phyloP scores from a whole-genome alignment of 495 filamentous ascomycete species.

The Aspergillus sclerotiicarbonarius region DNA sequence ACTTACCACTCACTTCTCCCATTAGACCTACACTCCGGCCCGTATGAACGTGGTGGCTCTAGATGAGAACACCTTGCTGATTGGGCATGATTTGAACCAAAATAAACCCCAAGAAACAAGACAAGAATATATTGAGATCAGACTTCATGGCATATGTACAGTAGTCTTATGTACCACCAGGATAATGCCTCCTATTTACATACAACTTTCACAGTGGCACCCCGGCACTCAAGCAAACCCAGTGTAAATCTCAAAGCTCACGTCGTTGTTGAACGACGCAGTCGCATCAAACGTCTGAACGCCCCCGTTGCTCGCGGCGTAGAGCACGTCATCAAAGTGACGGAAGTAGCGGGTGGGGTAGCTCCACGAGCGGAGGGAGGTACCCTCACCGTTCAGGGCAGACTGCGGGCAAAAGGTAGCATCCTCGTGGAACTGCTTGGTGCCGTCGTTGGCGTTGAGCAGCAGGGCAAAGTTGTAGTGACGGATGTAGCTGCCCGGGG shows the following conservation, averaged over 20 bases:
- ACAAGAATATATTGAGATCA: too few relatives aligned
- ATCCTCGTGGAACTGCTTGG: constrained; percentile 52
- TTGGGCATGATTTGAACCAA: too few relatives aligned
- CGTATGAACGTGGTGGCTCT: too few relatives aligned
- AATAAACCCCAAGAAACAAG: too few relatives aligned
- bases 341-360: constrained; percentile 56
- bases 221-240: constrained; percentile 36
- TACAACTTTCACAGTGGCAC: too few relatives aligned
- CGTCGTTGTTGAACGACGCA: constrained; percentile 48
- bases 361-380: constrained; percentile 51
- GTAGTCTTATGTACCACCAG: too few relatives aligned
- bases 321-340: constrained; percentile 46
- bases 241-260: constrained; percentile 44
- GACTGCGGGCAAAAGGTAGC: constrained; percentile 54
- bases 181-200: too few relatives aligned
- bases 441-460: constrained; percentile 47
- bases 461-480: constrained; percentile 48
- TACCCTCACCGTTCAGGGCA: constrained; percentile 46
- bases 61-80: too few relatives aligned
- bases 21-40: too few relatives aligned
- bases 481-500: constrained; percentile 53
- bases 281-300: constrained; percentile 48
- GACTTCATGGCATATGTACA: too few relatives aligned
- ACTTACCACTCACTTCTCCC: too few relatives aligned
- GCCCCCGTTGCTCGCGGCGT: constrained; percentile 53